phyloP scores from a whole-genome alignment of 805 yeast genomes.

The Metschnikowia similis region DNA sequence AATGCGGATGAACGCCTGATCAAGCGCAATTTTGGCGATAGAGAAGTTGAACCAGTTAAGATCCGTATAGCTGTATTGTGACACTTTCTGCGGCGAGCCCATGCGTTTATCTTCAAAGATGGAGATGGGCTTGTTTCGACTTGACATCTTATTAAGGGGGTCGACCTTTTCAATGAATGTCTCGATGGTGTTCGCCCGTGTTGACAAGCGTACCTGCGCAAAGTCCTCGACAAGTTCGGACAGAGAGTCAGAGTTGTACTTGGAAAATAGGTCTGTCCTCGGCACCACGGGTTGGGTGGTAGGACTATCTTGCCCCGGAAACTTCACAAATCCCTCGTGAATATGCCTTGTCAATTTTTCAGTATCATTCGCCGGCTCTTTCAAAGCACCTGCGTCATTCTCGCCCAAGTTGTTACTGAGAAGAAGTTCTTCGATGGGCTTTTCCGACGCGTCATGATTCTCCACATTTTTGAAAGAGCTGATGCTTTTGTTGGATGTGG shows the following conservation, averaged over 20 bases:
- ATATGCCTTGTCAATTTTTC: not conserved
- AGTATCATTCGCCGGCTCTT: not conserved
- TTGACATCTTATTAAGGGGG: slow-evolving; percentile 36
- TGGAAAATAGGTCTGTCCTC: slow-evolving; percentile 6
- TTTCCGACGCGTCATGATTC: not conserved
- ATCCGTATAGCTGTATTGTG: slow-evolving; percentile 29
- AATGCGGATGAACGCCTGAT: slow-evolving; percentile 6
- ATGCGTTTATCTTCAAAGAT: slow-evolving; percentile 37
- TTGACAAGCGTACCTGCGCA: slow-evolving; percentile 17
- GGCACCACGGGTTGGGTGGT: not conserved
- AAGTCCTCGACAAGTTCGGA: slow-evolving; percentile 16
- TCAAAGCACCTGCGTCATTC: not conserved
- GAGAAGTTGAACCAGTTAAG: slow-evolving; percentile 40
- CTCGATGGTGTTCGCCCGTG: slow-evolving; percentile 24
- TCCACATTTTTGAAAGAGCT: not conserved
- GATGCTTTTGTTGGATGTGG: not conserved
- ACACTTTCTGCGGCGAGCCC: slow-evolving; percentile 34
- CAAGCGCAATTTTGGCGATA: slow-evolving; percentile 22
- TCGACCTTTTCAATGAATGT: slow-evolving; percentile 37
- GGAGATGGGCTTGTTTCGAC: slow-evolving; percentile 30
- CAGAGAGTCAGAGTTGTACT: slow-evolving; percentile 7
- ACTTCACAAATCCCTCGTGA: not conserved
- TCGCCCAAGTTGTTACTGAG: not conserved
- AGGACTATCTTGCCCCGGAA: not conserved
- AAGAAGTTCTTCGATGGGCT: not conserved